Conservation (phyloP, 306 rosid genomes). For the Fragaria ananassa region DNA sequence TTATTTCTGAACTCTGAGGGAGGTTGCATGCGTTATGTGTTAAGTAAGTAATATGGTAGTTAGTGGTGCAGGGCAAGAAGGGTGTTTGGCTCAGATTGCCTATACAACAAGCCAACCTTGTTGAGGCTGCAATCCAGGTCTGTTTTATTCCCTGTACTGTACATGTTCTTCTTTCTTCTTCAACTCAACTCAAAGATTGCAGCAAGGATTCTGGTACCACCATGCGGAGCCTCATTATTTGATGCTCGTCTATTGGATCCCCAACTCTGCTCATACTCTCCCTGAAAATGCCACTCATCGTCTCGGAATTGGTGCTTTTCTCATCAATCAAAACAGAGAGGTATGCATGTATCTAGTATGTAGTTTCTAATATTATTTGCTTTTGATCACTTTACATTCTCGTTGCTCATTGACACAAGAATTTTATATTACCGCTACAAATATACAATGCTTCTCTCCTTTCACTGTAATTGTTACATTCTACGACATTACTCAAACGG, state of each 20-base stretch:
- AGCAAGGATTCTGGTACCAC: conserved; percentile 92
- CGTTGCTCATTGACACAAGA: not conserved
- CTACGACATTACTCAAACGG: not conserved
- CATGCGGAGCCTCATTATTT: conserved; percentile 82
- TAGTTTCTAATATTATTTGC: too few relatives aligned
- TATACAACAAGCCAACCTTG: conserved; percentile 53
- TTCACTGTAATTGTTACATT: not conserved
- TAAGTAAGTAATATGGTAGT: too few relatives aligned
- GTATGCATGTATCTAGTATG: not conserved
- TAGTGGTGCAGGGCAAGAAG: conserved; percentile 53
- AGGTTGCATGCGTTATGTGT: not conserved
- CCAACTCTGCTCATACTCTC: conserved; percentile 47
- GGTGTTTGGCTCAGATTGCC: conserved; percentile 76
- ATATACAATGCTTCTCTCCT: too few relatives aligned
- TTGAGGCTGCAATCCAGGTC: conserved; percentile 63
- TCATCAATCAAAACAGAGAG: conserved; percentile 2
- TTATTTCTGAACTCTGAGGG: not conserved
- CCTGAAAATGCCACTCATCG: conserved; percentile 32
- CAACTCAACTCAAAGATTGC: not conserved
- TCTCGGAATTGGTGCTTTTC: conserved; percentile 9
- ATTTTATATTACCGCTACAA: not conserved
- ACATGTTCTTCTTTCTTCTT: not conserved
- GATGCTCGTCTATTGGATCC: conserved; percentile 86
- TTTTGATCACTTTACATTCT: not conserved
- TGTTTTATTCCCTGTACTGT: not conserved